Evolutionary conservation across 140 eudicot species (phyloP).

Genomic region (Anethum foeniculum): DNA sequence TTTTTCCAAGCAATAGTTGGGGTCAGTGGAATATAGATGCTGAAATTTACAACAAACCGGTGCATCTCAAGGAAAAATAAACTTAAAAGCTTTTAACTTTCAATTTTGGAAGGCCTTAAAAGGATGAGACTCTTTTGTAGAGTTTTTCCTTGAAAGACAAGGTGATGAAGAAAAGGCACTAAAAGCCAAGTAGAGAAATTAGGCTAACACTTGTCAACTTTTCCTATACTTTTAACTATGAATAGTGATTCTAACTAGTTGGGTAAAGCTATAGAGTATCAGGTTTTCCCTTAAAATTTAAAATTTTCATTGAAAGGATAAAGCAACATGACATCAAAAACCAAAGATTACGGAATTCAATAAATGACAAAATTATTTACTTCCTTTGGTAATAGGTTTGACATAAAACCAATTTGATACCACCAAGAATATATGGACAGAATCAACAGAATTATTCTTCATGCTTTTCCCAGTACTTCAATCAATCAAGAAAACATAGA

Average conservation of each 20-base stretch:
- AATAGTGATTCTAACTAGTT: neutral
- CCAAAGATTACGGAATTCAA: neutral
- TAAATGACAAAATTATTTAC: neutral
- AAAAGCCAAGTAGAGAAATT: neutral
- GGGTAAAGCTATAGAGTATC: neutral
- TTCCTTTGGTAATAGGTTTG: neutral
- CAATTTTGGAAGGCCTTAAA: neutral
- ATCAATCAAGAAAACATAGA: slow-evolving; percentile 1
- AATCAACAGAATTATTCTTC: neutral
- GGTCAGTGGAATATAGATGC: neutral
- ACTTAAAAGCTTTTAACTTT: neutral
- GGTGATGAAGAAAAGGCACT: neutral
- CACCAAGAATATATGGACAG: neutral
- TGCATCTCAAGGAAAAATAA: neutral
- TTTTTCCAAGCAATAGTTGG: neutral
- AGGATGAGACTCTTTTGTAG: neutral
- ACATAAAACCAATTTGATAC: neutral
- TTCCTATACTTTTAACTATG: neutral
- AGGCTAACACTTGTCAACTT: neutral
- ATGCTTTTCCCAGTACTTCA: neutral
- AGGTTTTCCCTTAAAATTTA: neutral
- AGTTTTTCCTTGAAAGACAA: neutral
- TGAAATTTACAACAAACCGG: neutral
- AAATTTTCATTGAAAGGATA: neutral
- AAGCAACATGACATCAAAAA: neutral